Base-by-base conservation (phyloP, 2,329 filamentous ascomycete species). In the Periconia sp. region DNA sequence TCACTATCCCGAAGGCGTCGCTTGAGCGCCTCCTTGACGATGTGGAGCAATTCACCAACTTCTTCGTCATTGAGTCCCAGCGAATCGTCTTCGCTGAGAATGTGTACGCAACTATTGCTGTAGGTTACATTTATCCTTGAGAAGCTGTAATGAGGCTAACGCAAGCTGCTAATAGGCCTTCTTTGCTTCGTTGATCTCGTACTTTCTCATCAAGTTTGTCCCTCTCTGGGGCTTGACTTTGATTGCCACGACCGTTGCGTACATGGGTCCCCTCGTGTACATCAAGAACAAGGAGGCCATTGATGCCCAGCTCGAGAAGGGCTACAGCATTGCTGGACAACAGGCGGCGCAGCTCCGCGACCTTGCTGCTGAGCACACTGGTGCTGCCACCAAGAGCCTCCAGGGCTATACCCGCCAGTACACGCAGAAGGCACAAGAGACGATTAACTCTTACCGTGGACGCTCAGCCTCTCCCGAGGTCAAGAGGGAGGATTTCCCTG, bases 51-150 rank as follows among this genome's bases (percentile, higher is more conserved):
- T 73, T 86, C 40, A 75, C 82, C 70, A 85, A 86, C 73, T 86
- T 86, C 72, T 83, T 85, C 69, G 76, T 86, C 55, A 84, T 86
- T 50, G 83, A 86, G 65, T 81, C 83, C 63, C 83, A 86, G 73
- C 79, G 83, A 45, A 77, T 86, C 51, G 66, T 86, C 46, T 86
- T 85, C 57, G 83, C 80, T 22, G 83, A 86, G 75, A 86, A 86
- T 57, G 73, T 85, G 41, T 76, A 78, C 46, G 79, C 78, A 46
- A 85, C 83, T 11, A 66, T 81, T 63, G 76, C 75, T 46, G 82
- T 85, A 77, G 66, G 81, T 70, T 31, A 3, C 9, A 11, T 24
- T 24, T n/a, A 19, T n/a, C 18, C 26, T 23, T 4, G 9, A 29
- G 26, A n/a, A 11, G 18, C 5, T 5, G 16, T 7, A 16, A 7